A percentile compares a stretch with the other conserved stretches of the same genome.
Evolutionary conservation across 768 basidiomycete genomes (phyloP).

Genomic region (Boletus pseudopeckii): DNA sequence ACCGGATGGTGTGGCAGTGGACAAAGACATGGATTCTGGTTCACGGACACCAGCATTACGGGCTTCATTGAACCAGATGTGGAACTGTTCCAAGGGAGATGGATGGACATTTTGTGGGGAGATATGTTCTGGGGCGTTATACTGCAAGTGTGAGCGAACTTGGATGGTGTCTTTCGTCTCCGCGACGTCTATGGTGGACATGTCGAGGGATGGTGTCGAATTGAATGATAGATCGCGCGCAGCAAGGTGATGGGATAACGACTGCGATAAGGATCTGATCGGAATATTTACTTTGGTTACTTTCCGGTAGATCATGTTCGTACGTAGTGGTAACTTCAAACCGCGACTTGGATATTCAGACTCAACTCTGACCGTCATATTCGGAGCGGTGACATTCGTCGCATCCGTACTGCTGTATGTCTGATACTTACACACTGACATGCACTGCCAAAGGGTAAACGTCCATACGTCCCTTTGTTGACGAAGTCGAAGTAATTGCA

Average conservation of each 20-base stretch:
- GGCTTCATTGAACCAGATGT: conserved; percentile 76
- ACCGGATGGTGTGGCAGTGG: conserved; percentile 65
- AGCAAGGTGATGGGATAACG: not conserved
- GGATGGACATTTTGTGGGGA: conserved; percentile 58
- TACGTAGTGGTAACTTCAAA: not conserved
- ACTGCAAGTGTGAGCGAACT: conserved; percentile 75
- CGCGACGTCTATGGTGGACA: conserved; percentile 34
- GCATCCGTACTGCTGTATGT: no score
- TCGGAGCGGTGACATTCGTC: no score
- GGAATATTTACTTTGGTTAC: not conserved
- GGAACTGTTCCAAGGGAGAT: conserved; percentile 83
- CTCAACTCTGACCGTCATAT: no score
- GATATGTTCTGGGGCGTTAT: conserved; percentile 62
- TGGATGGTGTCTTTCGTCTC: conserved; percentile 53
- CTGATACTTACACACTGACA: no score
- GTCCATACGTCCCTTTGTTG: no score
- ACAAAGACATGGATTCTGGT: conserved; percentile 87
- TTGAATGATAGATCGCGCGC: not conserved
- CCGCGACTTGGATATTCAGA: not conserved
- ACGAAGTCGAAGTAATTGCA: no score
- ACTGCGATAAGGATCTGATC: conserved; percentile 13
- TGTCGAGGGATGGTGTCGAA: conserved; percentile 6
- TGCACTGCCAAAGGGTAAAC: no score
- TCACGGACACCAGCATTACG: conserved; percentile 61
- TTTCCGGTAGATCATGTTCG: conserved; percentile 5